Base-by-base conservation (phyloP, 306 rosid species). In the Acacia crassicarpa region DNA sequence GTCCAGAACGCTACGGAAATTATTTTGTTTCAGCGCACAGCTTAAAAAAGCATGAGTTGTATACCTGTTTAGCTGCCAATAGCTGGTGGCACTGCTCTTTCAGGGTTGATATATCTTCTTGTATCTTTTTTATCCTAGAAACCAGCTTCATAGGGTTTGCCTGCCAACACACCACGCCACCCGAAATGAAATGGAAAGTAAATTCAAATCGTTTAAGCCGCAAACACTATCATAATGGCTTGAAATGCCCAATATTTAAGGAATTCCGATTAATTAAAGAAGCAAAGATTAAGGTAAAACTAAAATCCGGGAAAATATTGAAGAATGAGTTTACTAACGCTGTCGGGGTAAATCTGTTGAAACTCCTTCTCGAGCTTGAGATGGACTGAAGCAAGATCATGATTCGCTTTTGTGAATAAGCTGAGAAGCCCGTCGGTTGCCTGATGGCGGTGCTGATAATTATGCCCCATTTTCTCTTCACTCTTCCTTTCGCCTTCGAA, bases 111-210 rank as follows among this genome's bases (percentile, higher is more conserved):
- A 95, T 44, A 76, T 95, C 95, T 76, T 90, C 91, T 43, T 89
- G 98, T 74, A 93, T 61, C 83, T 89, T 95, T 86, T 91, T 95
- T 0, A 95, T 84, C 74, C 98, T 89, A 4, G 91, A 91, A 44
- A 89, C 98, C 67, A 93, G 82, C 85, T 93, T 93, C 92, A 90
- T 91, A 33, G 98, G 98, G 84, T 95, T 95, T 45, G 91, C 92
- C 97, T 93, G 82, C 51, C 76, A 17, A 72, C 75, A 23, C 32
- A 74, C 25, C 62, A 32, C 63, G 20, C 5, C 9, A 22, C 14
- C 4, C 30, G 41, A 38, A 33, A 58, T 40, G 30, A 15, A 38
- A 7, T 33, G 32, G 43, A 38, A 6, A n/a, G 40, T 56, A 53
- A 80, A 69, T 30, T 33, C 72, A 74, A 44, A 14, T 12, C 38